Percentiles rank a stretch among this genome's conserved stretches.
Conservation (phyloP, 257 asterid genomes). For the Perilla frutescens region DNA sequence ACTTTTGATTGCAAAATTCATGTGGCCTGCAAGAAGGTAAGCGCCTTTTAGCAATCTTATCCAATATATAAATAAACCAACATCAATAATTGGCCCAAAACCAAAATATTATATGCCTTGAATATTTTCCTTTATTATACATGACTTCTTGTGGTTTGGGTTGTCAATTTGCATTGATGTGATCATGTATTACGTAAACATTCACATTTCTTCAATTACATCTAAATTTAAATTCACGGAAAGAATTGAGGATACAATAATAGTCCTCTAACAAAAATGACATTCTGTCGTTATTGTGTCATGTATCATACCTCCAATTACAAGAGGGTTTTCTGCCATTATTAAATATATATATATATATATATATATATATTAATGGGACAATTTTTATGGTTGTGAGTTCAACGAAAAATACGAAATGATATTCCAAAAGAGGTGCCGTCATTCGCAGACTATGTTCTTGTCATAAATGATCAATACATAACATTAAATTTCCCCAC, state of each 20-base stretch:
- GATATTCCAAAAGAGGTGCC: no score
- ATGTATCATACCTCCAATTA: neutral
- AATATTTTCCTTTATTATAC: neutral
- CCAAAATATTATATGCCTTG: conserved; percentile 11
- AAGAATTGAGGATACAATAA: neutral
- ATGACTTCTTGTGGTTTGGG: neutral
- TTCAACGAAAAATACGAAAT: neutral
- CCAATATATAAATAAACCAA: conserved; percentile 14
- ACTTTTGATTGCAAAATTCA: neutral
- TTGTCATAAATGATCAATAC: neutral
- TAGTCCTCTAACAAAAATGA: conserved; percentile 25
- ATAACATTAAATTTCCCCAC: neutral
- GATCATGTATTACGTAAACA: neutral
- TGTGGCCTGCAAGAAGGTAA: neutral
- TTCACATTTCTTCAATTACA: neutral
- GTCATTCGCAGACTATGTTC: no score
- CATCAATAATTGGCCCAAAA: conserved; percentile 26
- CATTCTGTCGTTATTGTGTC: conserved; percentile 27
- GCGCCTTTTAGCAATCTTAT: conserved; percentile 24
- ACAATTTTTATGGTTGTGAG: neutral
- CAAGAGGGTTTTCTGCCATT: neutral
- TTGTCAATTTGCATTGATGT: conserved; percentile 7
- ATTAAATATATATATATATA: neutral
- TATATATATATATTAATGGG: neutral
- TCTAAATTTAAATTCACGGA: neutral